phyloP scores from a whole-genome alignment of 805 yeast genomes.

The Pichia occidentalis region DNA sequence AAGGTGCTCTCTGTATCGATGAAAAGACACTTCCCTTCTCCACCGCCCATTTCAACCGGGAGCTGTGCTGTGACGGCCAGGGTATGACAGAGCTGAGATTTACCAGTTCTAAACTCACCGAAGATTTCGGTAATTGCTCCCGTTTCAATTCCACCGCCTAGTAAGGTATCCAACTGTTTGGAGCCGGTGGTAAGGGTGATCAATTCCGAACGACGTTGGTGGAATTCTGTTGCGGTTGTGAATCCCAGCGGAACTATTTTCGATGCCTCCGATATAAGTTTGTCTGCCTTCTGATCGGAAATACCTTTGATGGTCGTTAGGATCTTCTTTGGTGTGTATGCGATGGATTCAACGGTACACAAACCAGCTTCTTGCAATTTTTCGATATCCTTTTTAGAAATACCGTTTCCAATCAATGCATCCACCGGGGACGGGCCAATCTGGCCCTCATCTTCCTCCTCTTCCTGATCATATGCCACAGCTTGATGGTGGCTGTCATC shows the following conservation, averaged over 20 bases:
- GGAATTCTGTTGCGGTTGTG: slow-evolving; percentile 94
- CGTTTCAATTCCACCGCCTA: slow-evolving; percentile 97
- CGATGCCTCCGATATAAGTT: slow-evolving; percentile 73
- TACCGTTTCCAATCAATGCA: slow-evolving; percentile 74
- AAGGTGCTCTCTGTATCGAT: slow-evolving; percentile 98
- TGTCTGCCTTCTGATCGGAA: slow-evolving; percentile 92
- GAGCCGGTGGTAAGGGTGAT: slow-evolving; percentile 95
- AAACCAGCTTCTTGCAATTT: slow-evolving; percentile 78
- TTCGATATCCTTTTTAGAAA: slow-evolving; percentile 67
- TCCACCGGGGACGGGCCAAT: slow-evolving; percentile 49
- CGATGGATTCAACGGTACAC: slow-evolving; percentile 87
- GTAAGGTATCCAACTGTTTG: slow-evolving; percentile 80
- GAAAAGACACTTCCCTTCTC: slow-evolving; percentile 94
- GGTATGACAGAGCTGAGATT: slow-evolving; percentile 94
- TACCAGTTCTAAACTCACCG: slow-evolving; percentile 97
- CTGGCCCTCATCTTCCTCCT: slow-evolving; percentile 36
- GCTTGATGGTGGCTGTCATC: slow-evolving; percentile 1
- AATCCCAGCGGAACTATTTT: slow-evolving; percentile 91
- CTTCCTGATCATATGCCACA: slow-evolving; percentile 34
- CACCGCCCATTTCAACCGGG: slow-evolving; percentile 96
- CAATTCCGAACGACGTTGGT: slow-evolving; percentile 80
- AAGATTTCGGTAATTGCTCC: slow-evolving; percentile 94
- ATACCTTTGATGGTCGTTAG: slow-evolving; percentile 80
- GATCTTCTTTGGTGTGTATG: slow-evolving; percentile 83
- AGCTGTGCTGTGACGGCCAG: slow-evolving; percentile 94